These are phyloP conservation scores for Hemisphaericaspora xylanilytica DNA, from an alignment of 1,139 yeast species.

Conservation along the genomic window DNA sequence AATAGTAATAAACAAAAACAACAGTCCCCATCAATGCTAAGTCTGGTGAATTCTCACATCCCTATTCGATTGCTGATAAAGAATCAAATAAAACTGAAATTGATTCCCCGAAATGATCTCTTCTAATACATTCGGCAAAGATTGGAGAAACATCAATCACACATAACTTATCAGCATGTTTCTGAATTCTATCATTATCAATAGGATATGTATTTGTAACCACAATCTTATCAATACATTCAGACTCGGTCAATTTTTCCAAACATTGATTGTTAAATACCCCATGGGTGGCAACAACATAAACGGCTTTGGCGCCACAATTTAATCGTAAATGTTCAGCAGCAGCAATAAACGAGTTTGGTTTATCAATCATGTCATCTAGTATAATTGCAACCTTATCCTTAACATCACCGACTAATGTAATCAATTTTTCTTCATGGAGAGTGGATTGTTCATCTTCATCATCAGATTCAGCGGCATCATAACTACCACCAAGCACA, in stretches of 20 bases:
- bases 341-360: conserved; percentile 90
- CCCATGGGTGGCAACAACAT: conserved; percentile 94
- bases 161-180: conserved; percentile 58
- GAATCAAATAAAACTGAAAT: conserved; percentile 91
- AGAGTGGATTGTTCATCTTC: conserved; percentile 75
- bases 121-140: conserved; percentile 96
- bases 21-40: too few relatives aligned
- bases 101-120: conserved; percentile 97
- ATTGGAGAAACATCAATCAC: conserved; percentile 93
- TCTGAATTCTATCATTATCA: conserved; percentile 54
- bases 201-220: conserved; percentile 97
- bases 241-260: conserved; percentile 71
- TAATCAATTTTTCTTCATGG: conserved; percentile 82
- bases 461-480: conserved; percentile 63
- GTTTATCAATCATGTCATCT: conserved; percentile 97
- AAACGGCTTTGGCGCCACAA: conserved; percentile 92
- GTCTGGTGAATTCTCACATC: too few relatives aligned
- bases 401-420: conserved; percentile 93
- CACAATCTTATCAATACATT: conserved; percentile 82
- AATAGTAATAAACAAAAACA: too few relatives aligned
- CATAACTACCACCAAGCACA: conserved; percentile 82
- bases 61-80: conserved; percentile 60
- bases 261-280: conserved; percentile 84
- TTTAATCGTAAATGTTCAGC: conserved; percentile 94
- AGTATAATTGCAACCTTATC: conserved; percentile 88